Evolutionary conservation across 2,329 filamentous ascomycete species (phyloP), one percentile per base, ranked within the genome.

Genomic region (Monosporascus ibericus): DNA sequence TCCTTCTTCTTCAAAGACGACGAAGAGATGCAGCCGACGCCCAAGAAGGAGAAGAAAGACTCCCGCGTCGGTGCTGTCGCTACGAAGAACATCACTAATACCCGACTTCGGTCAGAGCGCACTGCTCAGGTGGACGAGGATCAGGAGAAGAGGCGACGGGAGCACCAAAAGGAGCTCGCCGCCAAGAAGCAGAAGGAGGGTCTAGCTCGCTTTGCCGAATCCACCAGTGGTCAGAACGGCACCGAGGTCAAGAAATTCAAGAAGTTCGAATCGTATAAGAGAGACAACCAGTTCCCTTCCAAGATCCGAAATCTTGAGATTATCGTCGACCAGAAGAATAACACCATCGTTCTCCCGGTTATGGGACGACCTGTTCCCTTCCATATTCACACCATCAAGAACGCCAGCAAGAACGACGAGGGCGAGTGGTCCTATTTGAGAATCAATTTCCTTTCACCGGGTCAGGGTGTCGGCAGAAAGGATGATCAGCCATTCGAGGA

Each of bases 1-100:
- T 96, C 92, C 0, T 99, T 99, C 77, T 97, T 96, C 74, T 99
- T 99, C 77, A 95, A 96, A 67, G 92, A 97, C 61, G 91, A 96
- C 55, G 90, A 95, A 66, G 89, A 95, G 60, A 84, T 90, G 57
- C 85, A 90, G 68, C 88, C 89, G 34, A 81, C 88, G 9, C 88
- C 90, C n/a, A 95, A 94, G 61, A 95, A 95, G 71, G 85, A 92
- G 62, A 95, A 94, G 79, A 90, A 86, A 70, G 87, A 94, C 62
- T 78, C 84, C 0, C 84, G 87, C 44, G 87, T 94, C 8, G 91
- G 90, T 52, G 91, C 92, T 27, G 88, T 96, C 54, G 91, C 92
- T 24, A 88, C 90, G 50, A 95, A 92, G 65, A 99, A 97, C 68
- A 96, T 97, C 65, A 96, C 90, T 20, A 92, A 90, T 70, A 95